phyloP scores from a whole-genome alignment of 352 stramenopile species.

The Phytophthora rubi region DNA sequence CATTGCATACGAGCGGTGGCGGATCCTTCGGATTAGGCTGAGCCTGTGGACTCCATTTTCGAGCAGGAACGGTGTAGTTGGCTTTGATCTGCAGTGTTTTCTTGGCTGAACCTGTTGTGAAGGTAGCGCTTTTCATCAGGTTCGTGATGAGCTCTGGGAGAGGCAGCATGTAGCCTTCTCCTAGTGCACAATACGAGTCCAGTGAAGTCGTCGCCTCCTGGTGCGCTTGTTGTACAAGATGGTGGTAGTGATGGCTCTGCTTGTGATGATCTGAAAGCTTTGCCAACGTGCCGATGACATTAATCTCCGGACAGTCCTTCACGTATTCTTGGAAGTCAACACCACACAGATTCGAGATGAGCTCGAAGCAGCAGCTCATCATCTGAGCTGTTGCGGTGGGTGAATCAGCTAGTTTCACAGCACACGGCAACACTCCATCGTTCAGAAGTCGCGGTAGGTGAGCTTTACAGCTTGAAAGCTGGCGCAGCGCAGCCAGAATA shows the following conservation, averaged over 20 bases:
- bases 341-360: slow-evolving; percentile 74
- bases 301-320: slow-evolving; percentile 52
- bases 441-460: slow-evolving; percentile 53
- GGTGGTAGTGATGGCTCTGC: slow-evolving; percentile 20
- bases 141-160: slow-evolving; percentile 59
- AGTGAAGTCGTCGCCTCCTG: slow-evolving; percentile 19
- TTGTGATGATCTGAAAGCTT: slow-evolving; percentile 61
- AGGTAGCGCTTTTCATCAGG: slow-evolving; percentile 59
- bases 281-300: slow-evolving; percentile 76
- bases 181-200: slow-evolving; percentile 53
- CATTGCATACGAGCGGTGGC: slow-evolving; percentile 56
- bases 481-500: slow-evolving; percentile 51
- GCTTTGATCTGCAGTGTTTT: slow-evolving; percentile 73
- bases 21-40: slow-evolving; percentile 56
- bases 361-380: slow-evolving; percentile 67
- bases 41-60: slow-evolving; percentile 64
- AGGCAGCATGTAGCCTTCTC: slow-evolving; percentile 38
- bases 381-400: slow-evolving; percentile 35
- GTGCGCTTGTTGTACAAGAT: slow-evolving; percentile 14
- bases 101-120: slow-evolving; percentile 52
- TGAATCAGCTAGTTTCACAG: slow-evolving; percentile 58
- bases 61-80: slow-evolving; percentile 62
- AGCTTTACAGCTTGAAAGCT: slow-evolving; percentile 55
- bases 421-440: slow-evolving; percentile 57
- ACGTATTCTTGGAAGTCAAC: slow-evolving; percentile 61